Percentiles rank a stretch among this genome's conserved stretches.
phyloP scores from a whole-genome alignment of 1,284 basidiomycete species.

The Caloboletus firmus region DNA sequence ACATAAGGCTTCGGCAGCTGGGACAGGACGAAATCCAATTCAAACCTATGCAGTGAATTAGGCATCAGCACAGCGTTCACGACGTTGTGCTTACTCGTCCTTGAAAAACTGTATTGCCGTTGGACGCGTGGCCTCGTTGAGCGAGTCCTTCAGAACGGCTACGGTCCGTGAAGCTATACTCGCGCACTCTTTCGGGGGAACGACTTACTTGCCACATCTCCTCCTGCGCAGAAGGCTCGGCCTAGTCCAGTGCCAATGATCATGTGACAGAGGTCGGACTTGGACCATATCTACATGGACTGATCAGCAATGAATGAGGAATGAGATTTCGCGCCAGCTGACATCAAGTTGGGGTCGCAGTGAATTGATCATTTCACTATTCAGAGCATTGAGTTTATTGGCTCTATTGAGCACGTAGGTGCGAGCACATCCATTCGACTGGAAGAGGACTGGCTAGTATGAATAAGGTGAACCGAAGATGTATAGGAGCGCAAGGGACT shows the following conservation, averaged over 20 bases:
- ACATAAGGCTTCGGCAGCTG: constrained; percentile 85
- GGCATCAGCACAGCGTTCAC: constrained; percentile 2
- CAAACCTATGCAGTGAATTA: constrained; percentile 59
- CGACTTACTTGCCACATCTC: constrained; percentile 82
- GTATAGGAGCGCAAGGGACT: constrained; percentile 15
- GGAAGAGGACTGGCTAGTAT: constrained; percentile 66
- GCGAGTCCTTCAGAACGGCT: constrained; percentile 60
- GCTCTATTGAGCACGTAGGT: constrained; percentile 83
- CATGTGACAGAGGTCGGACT: constrained; percentile 70
- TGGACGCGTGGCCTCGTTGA: constrained; percentile 50
- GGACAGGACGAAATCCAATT: constrained; percentile 85
- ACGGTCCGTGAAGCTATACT: constrained; percentile 16
- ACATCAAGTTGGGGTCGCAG: constrained; percentile 78
- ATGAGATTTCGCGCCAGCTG: constrained; percentile 19
- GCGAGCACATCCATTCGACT: constrained; percentile 62
- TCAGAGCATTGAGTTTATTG: constrained; percentile 84
- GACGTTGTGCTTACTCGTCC: constrained; percentile 63
- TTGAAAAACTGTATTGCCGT: constrained; percentile 85
- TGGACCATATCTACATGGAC: constrained; percentile 70
- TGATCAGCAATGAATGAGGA: constrained; percentile 13
- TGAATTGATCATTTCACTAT: constrained; percentile 78
- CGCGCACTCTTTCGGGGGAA: constrained; percentile 4
- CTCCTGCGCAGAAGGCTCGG: constrained; percentile 91
- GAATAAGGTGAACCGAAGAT: constrained; percentile 4
- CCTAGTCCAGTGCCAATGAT: constrained; percentile 80